Evolutionary conservation across 805 yeast genomes (phyloP).

Genomic region (Lipomyces mesembrius): DNA sequence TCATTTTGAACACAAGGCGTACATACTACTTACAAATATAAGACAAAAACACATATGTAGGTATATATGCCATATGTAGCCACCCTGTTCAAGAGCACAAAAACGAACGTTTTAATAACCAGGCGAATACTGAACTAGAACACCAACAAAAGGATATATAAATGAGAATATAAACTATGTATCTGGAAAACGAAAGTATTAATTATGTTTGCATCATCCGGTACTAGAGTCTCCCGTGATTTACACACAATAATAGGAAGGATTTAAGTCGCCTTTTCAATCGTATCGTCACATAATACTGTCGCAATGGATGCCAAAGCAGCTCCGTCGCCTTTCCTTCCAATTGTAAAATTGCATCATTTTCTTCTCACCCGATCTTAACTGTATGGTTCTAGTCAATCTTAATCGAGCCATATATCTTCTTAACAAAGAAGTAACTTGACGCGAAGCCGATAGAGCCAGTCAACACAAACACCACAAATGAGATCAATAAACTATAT

Average conservation of each 20-base stretch:
- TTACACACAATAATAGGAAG: not conserved
- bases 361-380: not conserved
- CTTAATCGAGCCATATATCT: slow-evolving; percentile 82
- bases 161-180: not conserved
- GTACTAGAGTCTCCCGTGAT: not conserved
- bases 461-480: slow-evolving; percentile 75
- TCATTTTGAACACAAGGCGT: not conserved
- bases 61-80: not conserved
- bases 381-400: slow-evolving; percentile 59
- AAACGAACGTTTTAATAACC: not conserved
- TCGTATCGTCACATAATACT: not conserved
- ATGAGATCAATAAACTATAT: slow-evolving; percentile 73
- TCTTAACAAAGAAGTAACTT: slow-evolving; percentile 72
- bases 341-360: not conserved
- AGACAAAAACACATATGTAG: not conserved
- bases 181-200: not conserved
- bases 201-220: not conserved
- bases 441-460: slow-evolving; percentile 87
- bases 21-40: not conserved
- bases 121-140: not conserved
- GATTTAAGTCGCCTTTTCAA: not conserved
- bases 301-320: not conserved
- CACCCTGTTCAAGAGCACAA: not conserved
- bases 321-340: not conserved
- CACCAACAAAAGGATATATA: not conserved